These are phyloP conservation scores for Umbelopsis vinacea DNA, from an alignment of 192 early-diverging fungal species.

Conservation along the genomic window DNA sequence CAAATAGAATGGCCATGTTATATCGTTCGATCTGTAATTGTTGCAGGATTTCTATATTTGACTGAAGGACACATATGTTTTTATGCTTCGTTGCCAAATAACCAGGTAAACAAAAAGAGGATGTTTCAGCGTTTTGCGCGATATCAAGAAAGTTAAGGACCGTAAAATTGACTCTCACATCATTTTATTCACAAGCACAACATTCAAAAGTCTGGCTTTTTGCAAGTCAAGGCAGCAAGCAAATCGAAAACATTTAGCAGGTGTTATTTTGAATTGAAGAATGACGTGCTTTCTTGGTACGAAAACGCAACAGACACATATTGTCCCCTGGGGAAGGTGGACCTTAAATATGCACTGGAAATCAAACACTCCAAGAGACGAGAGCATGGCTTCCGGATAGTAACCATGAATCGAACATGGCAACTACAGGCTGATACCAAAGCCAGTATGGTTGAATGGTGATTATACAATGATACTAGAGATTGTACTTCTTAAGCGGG, in stretches of 20 bases:
- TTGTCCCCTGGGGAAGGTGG: constrained; percentile 60
- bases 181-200: constrained; percentile 43
- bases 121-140: constrained; percentile 14
- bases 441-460: constrained; percentile 58
- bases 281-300: constrained; percentile 62
- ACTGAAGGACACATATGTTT: constrained; percentile 68
- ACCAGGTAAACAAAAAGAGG: constrained; percentile 41
- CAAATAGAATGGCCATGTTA: constrained; percentile 67
- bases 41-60: constrained; percentile 67
- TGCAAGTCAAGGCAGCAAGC: constrained; percentile 45
- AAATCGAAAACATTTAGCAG: constrained; percentile 48
- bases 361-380: constrained; percentile 49
- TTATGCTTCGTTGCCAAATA: constrained; percentile 62
- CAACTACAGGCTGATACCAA: constrained; percentile 63
- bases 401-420: constrained; percentile 54
- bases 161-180: too few species aligned
- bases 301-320: constrained; percentile 60
- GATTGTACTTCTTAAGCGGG: too few species aligned
- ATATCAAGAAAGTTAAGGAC: background rate
- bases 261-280: constrained; percentile 66
- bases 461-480: background rate
- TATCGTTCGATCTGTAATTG: constrained; percentile 63
- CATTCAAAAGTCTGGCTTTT: constrained; percentile 56
- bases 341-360: constrained; percentile 61
- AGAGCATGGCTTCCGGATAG: constrained; percentile 49